A percentile compares a stretch with the other conserved stretches of the same genome.
Evolutionary conservation across 1,284 basidiomycete genomes (phyloP).

Genomic region (Malassezia pachydermatis): DNA sequence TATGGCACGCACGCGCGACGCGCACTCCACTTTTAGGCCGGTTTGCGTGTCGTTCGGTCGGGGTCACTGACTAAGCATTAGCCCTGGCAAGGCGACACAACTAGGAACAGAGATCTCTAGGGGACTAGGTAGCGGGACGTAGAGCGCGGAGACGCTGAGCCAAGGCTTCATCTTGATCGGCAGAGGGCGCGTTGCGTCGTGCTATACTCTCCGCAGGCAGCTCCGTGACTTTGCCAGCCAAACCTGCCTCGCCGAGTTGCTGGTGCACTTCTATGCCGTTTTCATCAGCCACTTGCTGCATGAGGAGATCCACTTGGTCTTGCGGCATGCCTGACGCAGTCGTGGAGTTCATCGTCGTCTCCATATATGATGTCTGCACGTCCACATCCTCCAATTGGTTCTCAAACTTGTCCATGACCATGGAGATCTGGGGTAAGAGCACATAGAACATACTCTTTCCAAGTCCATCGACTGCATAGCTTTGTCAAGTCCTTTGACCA

Average conservation of each 20-base stretch:
- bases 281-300: slow-evolving; percentile 92
- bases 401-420: slow-evolving; percentile 99
- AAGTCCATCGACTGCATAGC: slow-evolving; percentile 99
- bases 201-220: slow-evolving; percentile 19
- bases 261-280: slow-evolving; percentile 92
- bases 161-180: slow-evolving; percentile 51
- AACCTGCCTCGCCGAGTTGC: slow-evolving; percentile 64
- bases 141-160: slow-evolving; percentile 55
- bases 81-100: no score
- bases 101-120: no score
- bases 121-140: slow-evolving; percentile 38
- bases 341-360: slow-evolving; percentile 85
- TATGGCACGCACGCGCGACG: no score
- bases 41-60: no score
- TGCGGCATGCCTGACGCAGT: slow-evolving; percentile 88
- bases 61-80: no score
- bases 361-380: slow-evolving; percentile 97
- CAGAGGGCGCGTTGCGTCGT: slow-evolving; percentile 11
- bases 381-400: slow-evolving; percentile 90
- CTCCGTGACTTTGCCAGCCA: slow-evolving; percentile 53
- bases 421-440: slow-evolving; percentile 63
- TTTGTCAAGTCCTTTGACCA: slow-evolving; percentile 95
- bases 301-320: slow-evolving; percentile 85
- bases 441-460: slow-evolving; percentile 62
- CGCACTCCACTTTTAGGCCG: no score